Conservation (phyloP, 768 basidiomycete genomes). For the Hemileccinum rubropunctum region DNA sequence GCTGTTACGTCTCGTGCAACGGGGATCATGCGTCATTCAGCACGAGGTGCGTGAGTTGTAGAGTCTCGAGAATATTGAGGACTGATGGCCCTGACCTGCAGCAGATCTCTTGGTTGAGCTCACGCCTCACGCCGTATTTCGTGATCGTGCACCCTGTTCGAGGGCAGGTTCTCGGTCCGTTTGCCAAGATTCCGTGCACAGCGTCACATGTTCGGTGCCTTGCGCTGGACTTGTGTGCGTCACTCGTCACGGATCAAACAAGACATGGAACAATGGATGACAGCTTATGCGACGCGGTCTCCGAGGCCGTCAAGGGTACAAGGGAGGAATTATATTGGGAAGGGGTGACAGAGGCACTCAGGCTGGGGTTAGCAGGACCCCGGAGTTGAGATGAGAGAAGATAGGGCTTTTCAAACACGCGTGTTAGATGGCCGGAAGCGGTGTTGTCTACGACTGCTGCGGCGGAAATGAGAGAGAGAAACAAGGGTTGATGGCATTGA, state of each 20-base stretch:
- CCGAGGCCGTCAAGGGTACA: conserved; percentile 27
- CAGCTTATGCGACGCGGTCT: conserved; percentile 21
- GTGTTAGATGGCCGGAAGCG: too few relatives aligned
- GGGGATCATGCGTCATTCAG: conserved; percentile 44
- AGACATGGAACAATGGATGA: conserved; percentile 12
- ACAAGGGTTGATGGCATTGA: background rate
- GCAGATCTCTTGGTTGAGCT: conserved; percentile 49
- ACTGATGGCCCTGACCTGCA: conserved; percentile 28
- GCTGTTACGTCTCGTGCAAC: conserved; percentile 60
- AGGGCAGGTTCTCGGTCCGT: conserved; percentile 77
- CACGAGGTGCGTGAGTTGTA: conserved; percentile 39
- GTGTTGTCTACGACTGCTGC: background rate
- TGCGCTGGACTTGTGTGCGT: conserved; percentile 59
- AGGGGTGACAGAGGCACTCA: conserved; percentile 32
- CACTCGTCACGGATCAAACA: conserved; percentile 23
- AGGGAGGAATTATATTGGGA: conserved; percentile 28
- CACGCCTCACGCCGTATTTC: conserved; percentile 79
- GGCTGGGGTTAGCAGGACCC: conserved; percentile 6
- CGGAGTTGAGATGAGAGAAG: background rate
- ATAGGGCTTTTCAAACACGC: background rate
- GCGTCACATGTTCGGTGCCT: conserved; percentile 47
- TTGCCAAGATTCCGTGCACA: conserved; percentile 53
- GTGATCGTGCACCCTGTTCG: conserved; percentile 69
- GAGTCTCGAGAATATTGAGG: background rate
- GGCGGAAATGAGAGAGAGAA: conserved; percentile 11